phyloP scores from a whole-genome alignment of 495 filamentous ascomycete species.

The Annulohypoxylon maeteangense region DNA sequence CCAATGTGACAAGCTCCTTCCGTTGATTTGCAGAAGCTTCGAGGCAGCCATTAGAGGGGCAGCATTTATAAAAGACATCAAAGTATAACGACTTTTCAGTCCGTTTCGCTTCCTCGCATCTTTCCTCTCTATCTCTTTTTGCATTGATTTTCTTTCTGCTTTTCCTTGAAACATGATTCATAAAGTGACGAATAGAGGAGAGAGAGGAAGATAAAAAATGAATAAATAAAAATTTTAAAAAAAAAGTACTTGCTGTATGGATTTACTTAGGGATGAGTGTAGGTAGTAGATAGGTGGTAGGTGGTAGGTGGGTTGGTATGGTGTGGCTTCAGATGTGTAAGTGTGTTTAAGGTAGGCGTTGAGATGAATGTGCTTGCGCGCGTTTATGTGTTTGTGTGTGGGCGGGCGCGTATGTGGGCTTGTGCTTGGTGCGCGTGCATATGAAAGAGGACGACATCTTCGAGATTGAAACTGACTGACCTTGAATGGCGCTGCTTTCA shows the following conservation, averaged over 20 bases:
- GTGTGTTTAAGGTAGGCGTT: not conserved
- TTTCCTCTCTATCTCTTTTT: not conserved
- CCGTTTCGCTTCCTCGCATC: not conserved
- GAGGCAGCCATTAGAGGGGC: not conserved
- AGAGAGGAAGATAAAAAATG: not conserved
- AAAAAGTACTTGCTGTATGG: not conserved
- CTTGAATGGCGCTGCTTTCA: slow-evolving; percentile 33
- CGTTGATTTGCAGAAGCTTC: slow-evolving; percentile 14
- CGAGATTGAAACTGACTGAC: slow-evolving; percentile 42
- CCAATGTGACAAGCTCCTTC: slow-evolving; percentile 33
- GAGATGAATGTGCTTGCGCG: not conserved
- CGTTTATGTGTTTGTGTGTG: slow-evolving; percentile 22
- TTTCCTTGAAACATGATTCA: not conserved
- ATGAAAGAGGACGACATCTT: slow-evolving; percentile 15
- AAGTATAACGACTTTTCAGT: slow-evolving; percentile 2
- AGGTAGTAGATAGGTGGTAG: not conserved
- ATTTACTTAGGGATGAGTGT: slow-evolving; percentile 3
- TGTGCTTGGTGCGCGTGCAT: slow-evolving; percentile 32
- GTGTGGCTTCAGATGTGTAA: slow-evolving; percentile 5
- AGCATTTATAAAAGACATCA: slow-evolving; percentile 13
- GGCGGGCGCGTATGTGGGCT: slow-evolving; percentile 30
- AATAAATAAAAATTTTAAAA: not conserved
- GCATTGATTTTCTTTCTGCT: not conserved
- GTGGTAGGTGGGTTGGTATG: too few relatives aligned
- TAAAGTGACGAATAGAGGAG: not conserved